Base-by-base conservation (phyloP, 2,329 filamentous ascomycete genomes). In the Fusarium chaquense region DNA sequence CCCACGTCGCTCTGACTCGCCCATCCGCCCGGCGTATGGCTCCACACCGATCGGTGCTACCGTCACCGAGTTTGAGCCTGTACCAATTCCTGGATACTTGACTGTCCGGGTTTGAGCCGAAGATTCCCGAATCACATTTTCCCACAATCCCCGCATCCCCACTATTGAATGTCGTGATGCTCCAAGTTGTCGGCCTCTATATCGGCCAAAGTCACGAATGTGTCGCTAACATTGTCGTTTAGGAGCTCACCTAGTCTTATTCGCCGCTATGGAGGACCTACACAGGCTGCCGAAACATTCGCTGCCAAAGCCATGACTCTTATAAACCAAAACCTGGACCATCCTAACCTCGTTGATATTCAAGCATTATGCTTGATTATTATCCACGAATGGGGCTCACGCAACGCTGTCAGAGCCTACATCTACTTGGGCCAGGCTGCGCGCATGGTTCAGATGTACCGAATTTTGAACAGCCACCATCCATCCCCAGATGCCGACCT, bases 361-460 rank as follows among this genome's bases (percentile, higher is more conserved):
- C 87, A 89, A 79, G 84, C 87, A 50, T 80, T 89, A 32, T 89
- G 87, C 77, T 81, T 89, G 57, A 78, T 89, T 69, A 85, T 88
- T 69, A 87, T 89, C 54, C 87, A 89, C 70, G 87, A 89, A 78
- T 89, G 87, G 87, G 87, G 87, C 49, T 85, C 84, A 60, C 80
- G 87, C 43, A 89, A 88, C 76, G 87, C 87, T 38, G 86, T 89
- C 32, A 86, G 87, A 20, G 87, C 87, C 65, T 89, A 89, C 81
- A 85, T 88, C 76, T 89, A 89, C 74, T 82, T 89, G 26, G 87
- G 87, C 67, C 87, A 89, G 75, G 87, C 87, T 33, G 84, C 86
- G n/a, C 85, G 87, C 62, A 89, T 89, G 86, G 83, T 87, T 33
- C 87, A 89, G 78, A 89, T 89, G 87, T 88, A 86, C 72, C 83